Percentiles rank a stretch among this genome's conserved stretches.
These are phyloP conservation scores for Cnidoscolus chayamansa DNA, from an alignment of 441 rosid genomes.

Conservation along the genomic window DNA sequence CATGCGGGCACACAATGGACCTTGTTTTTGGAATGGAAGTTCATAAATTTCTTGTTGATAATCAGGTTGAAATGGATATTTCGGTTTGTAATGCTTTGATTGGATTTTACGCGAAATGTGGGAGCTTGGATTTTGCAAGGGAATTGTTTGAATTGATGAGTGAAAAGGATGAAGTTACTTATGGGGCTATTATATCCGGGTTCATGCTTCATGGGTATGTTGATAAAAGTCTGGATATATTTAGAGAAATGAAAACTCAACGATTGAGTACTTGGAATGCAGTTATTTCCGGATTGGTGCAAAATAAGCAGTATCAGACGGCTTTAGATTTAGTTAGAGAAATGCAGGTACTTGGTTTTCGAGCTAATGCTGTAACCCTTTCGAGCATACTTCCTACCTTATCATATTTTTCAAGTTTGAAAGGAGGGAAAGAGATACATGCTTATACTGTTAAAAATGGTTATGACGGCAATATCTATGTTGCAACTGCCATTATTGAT, in stretches of 20 bases:
- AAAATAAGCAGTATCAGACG: slow-evolving; percentile 51
- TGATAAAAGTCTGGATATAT: slow-evolving; percentile 49
- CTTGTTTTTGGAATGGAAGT: slow-evolving; percentile 71
- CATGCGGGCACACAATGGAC: slow-evolving; percentile 74
- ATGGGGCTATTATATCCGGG: slow-evolving; percentile 62
- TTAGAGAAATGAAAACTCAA: slow-evolving; percentile 43
- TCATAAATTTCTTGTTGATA: slow-evolving; percentile 44
- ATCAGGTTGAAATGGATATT: slow-evolving; percentile 48
- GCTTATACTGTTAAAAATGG: slow-evolving; percentile 56
- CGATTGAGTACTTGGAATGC: slow-evolving; percentile 72
- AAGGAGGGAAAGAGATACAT: slow-evolving; percentile 73
- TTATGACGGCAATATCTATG: slow-evolving; percentile 48
- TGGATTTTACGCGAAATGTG: slow-evolving; percentile 77
- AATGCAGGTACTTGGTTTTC: slow-evolving; percentile 50
- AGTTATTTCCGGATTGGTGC: slow-evolving; percentile 73
- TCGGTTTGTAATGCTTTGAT: slow-evolving; percentile 60
- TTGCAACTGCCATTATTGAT: slow-evolving; percentile 66
- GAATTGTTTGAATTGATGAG: slow-evolving; percentile 66
- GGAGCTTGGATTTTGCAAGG: slow-evolving; percentile 71
- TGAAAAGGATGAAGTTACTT: slow-evolving; percentile 66
- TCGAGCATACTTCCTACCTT: slow-evolving; percentile 62
- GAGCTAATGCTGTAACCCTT: slow-evolving; percentile 64
- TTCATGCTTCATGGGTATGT: slow-evolving; percentile 74
- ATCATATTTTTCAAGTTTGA: slow-evolving; percentile 52
- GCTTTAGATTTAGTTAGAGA: slow-evolving; percentile 48